These are phyloP conservation scores for Exophiala dermatitidis DNA, from an alignment of 2,329 filamentous ascomycete genomes.

Conservation along the genomic window DNA sequence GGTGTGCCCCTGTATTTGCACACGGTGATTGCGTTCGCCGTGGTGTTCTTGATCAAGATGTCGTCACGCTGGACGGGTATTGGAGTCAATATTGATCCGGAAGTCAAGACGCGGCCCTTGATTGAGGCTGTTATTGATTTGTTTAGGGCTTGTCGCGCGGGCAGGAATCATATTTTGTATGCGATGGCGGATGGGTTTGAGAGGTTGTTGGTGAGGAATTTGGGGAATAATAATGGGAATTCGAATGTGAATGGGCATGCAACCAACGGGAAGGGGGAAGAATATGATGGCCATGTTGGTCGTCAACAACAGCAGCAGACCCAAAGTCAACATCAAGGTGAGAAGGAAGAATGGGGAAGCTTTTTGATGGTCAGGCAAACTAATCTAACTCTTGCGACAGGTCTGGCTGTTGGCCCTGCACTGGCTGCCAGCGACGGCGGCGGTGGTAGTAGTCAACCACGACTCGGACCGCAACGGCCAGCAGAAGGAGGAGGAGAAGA, in stretches of 20 bases:
- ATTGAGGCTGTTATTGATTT: constrained; percentile 24
- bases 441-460: no score
- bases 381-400: not conserved
- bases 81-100: constrained; percentile 25
- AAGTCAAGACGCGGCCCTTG: constrained; percentile 23
- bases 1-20: constrained; percentile 42
- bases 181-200: constrained; percentile 27
- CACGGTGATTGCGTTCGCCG: constrained; percentile 42
- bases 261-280: not conserved
- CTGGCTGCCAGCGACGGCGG: no score
- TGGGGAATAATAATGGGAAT: constrained; percentile 5
- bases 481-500: not conserved
- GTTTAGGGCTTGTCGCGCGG: constrained; percentile 20
- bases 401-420: not conserved
- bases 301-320: no score
- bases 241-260: constrained; percentile 1
- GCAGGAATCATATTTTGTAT: constrained; percentile 25
- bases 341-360: no score
- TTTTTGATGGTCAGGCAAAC: not conserved
- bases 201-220: constrained; percentile 20
- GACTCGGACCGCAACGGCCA: not conserved
- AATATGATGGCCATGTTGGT: no score
- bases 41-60: constrained; percentile 41
- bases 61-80: constrained; percentile 23
- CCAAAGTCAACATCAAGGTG: no score